phyloP scores from a whole-genome alignment of 768 basidiomycete species.

The Kwoniella mangroviensis region DNA sequence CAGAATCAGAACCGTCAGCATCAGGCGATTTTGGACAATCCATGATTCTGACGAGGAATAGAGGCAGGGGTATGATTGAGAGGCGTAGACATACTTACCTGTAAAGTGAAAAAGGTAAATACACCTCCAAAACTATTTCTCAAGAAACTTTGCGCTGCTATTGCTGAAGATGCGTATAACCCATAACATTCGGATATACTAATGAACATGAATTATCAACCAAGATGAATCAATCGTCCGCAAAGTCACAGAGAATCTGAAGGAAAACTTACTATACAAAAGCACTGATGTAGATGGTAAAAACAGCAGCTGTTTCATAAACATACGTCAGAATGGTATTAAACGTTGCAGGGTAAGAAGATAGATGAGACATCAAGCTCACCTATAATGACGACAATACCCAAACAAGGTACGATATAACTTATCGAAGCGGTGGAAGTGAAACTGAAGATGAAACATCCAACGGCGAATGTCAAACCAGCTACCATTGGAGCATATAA shows the following conservation, averaged over 20 bases:
- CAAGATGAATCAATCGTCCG: neutral
- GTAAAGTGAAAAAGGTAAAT: slow-evolving; percentile 66
- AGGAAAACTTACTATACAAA: slow-evolving; percentile 61
- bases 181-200: slow-evolving; percentile 67
- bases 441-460: slow-evolving; percentile 72
- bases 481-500: slow-evolving; percentile 53
- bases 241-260: neutral
- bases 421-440: slow-evolving; percentile 64
- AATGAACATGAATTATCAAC: neutral
- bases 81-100: slow-evolving; percentile 1
- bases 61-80: no score
- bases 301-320: slow-evolving; percentile 10
- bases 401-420: slow-evolving; percentile 69
- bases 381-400: slow-evolving; percentile 63
- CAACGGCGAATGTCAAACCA: slow-evolving; percentile 49
- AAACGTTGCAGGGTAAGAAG: neutral
- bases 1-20: neutral
- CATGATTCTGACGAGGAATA: no score
- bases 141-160: slow-evolving; percentile 70
- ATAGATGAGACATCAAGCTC: neutral
- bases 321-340: no score
- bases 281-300: slow-evolving; percentile 26
- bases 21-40: neutral
- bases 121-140: slow-evolving; percentile 60
- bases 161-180: slow-evolving; percentile 69